Evolutionary conservation across 78 protist genomes (phyloP).

Genomic region (Dictyostelium capitatum): DNA sequence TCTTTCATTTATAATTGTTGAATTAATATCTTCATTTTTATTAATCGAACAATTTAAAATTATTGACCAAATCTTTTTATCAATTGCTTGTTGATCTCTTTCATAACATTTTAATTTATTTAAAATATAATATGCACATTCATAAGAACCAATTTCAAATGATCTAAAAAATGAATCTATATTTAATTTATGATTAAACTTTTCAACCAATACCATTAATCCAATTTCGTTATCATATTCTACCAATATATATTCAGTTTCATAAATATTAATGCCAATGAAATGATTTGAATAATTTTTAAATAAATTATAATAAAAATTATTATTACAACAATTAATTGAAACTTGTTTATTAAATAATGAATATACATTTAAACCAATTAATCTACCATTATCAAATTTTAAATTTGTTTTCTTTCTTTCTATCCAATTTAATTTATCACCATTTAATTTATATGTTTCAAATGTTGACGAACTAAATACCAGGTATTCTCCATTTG

Average conservation of each 20-base stretch:
- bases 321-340: not conserved
- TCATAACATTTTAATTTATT: not conserved
- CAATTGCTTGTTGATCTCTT: too few species aligned
- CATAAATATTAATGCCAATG: not conserved
- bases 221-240: not conserved
- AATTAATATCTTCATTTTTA: not conserved
- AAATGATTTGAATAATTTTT: constrained; percentile 2
- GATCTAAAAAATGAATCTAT: not conserved
- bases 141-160: not conserved
- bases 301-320: not conserved
- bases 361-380: not conserved
- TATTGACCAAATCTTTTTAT: not conserved
- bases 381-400: not conserved
- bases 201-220: not conserved
- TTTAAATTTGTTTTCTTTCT: not conserved
- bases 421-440: not conserved
- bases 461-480: not conserved
- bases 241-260: not conserved
- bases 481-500: not conserved
- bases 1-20: not conserved
- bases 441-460: not conserved
- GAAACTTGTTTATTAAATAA: not conserved
- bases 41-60: not conserved
- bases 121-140: not conserved
- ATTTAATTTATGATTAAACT: not conserved